phyloP scores from a whole-genome alignment of 2,329 filamentous ascomycete species.

The Cadophora sp. region DNA sequence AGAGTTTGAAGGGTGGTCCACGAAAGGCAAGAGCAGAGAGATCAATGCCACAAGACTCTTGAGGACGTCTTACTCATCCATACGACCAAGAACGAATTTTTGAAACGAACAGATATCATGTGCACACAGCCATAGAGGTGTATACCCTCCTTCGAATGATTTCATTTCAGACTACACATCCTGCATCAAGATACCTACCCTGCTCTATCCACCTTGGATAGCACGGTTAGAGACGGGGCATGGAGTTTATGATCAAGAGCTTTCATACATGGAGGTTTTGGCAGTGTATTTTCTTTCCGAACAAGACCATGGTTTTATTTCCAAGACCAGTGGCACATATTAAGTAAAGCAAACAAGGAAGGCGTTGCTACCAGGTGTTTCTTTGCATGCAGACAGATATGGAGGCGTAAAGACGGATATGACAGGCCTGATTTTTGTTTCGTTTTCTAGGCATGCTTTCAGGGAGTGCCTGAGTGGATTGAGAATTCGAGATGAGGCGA shows the following conservation, averaged over 20 bases:
- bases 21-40: constrained; percentile 51
- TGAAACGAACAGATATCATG: background rate
- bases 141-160: background rate
- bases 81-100: constrained; percentile 6
- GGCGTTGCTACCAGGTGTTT: background rate
- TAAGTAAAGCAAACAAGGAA: background rate
- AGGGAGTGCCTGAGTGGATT: background rate
- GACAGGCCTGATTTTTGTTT: background rate
- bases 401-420: background rate
- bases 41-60: constrained; percentile 22
- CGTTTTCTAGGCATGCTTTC: background rate
- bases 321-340: background rate
- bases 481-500: background rate
- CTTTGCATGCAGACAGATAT: constrained; percentile 10
- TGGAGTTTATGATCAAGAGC: background rate
- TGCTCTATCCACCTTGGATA: constrained; percentile 23
- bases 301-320: background rate
- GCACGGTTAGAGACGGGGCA: constrained; percentile 9
- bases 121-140: constrained; percentile 13
- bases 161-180: constrained; percentile 10
- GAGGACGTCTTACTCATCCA: constrained; percentile 2
- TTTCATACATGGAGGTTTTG: background rate
- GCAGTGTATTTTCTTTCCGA: background rate
- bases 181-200: constrained; percentile 12
- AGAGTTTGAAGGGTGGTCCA: constrained; percentile 76